A percentile compares a stretch with the other conserved stretches of the same genome.
phyloP scores from a whole-genome alignment of 129 eudicot species.

The Centella asiatica region DNA sequence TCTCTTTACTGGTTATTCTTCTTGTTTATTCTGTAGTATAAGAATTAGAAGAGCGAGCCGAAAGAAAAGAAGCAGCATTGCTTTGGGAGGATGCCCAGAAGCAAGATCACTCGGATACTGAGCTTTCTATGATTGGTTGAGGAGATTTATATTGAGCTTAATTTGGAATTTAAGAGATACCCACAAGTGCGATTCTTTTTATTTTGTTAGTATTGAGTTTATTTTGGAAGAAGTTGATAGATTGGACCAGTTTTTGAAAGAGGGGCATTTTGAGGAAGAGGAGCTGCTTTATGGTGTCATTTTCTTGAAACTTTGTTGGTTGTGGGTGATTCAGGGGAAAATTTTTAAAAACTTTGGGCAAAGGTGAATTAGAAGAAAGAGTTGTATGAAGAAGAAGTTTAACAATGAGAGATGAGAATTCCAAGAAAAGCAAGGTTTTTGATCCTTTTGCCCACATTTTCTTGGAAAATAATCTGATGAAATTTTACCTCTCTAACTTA shows the following conservation, averaged over 20 bases:
- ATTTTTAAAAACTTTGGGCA: conserved; percentile 1
- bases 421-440: conserved; percentile 78
- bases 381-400: conserved; percentile 52
- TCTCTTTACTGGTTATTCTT: neutral
- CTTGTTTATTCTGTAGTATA: neutral
- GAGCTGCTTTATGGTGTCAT: neutral
- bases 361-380: conserved; percentile 10
- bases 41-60: conserved; percentile 12
- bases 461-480: neutral
- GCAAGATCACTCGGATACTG: neutral
- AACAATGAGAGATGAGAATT: conserved; percentile 77
- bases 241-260: neutral
- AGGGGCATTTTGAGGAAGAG: neutral
- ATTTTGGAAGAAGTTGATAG: neutral
- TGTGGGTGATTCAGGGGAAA: conserved; percentile 10
- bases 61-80: conserved; percentile 19
- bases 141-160: too few species aligned
- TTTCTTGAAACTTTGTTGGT: conserved; percentile 4
- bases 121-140: neutral
- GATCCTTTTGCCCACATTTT: conserved; percentile 6
- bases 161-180: too few species aligned
- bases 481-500: neutral
- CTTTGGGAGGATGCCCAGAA: conserved; percentile 1
- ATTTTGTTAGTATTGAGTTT: neutral
- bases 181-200: neutral